These are phyloP conservation scores for Lithospermum erythrorhizon DNA, from an alignment of 257 asterid genomes.

Conservation along the genomic window DNA sequence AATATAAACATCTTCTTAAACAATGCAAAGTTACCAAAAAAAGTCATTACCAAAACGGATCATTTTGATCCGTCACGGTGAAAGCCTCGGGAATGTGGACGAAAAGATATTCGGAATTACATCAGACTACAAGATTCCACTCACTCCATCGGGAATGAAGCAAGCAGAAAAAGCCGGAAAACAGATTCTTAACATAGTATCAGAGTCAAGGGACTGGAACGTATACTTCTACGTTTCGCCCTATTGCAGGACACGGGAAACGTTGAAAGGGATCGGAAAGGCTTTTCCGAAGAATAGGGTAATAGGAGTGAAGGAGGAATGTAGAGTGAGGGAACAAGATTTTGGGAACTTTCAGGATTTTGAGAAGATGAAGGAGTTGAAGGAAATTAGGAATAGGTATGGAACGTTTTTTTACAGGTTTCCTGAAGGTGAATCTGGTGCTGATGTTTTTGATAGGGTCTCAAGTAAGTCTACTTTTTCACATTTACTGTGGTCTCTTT, in stretches of 20 bases:
- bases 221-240: conserved; percentile 37
- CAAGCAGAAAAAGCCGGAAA: conserved; percentile 22
- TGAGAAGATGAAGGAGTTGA: conserved; percentile 36
- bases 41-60: conserved; percentile 31
- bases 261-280: conserved; percentile 25
- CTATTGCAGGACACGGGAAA: conserved; percentile 23
- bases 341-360: conserved; percentile 60
- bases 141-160: conserved; percentile 25
- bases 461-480: conserved; percentile 33
- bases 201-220: conserved; percentile 16
- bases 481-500: too few relatives aligned
- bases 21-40: neutral
- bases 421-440: conserved; percentile 67
- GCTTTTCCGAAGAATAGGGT: conserved; percentile 28
- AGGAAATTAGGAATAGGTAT: conserved; percentile 27
- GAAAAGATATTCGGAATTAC: conserved; percentile 20
- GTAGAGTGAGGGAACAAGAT: conserved; percentile 53
- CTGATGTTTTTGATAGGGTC: conserved; percentile 59
- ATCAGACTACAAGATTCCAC: conserved; percentile 33
- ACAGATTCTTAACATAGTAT: conserved; percentile 18
- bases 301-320: conserved; percentile 47
- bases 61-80: conserved; percentile 43
- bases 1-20: neutral
- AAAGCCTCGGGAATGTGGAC: conserved; percentile 27
- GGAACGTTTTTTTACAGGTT: conserved; percentile 61